Conservation (phyloP, 2,329 filamentous ascomycete genomes). For the Thelonectria rubi region DNA sequence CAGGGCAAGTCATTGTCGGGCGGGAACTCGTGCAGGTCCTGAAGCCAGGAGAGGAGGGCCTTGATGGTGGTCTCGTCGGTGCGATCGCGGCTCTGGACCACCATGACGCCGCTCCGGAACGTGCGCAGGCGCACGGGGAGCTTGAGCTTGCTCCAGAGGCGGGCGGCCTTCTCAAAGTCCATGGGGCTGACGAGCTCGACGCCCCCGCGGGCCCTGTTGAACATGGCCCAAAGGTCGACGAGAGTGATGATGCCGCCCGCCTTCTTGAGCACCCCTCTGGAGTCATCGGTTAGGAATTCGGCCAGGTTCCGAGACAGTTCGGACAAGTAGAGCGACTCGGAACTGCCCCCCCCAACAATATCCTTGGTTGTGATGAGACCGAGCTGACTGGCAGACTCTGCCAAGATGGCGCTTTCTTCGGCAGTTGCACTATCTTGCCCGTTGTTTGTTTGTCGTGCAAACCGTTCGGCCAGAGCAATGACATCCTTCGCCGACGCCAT, state of each 20-base stretch:
- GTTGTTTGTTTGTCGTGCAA: slow-evolving; percentile 73
- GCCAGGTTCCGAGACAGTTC: slow-evolving; percentile 86
- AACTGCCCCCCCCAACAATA: slow-evolving; percentile 79
- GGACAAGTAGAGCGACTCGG: slow-evolving; percentile 88
- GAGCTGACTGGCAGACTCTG: slow-evolving; percentile 80
- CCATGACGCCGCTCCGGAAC: slow-evolving; percentile 93
- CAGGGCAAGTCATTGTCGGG: slow-evolving; percentile 72
- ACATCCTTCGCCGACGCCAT: slow-evolving; percentile 99
- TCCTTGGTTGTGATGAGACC: slow-evolving; percentile 95
- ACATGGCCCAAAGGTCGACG: slow-evolving; percentile 92
- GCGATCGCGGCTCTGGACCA: slow-evolving; percentile 87
- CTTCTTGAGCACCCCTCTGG: slow-evolving; percentile 77
- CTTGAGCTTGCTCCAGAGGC: slow-evolving; percentile 86
- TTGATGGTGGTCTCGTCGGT: slow-evolving; percentile 91
- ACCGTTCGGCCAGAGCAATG: slow-evolving; percentile 88
- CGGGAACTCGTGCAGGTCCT: slow-evolving; percentile 73
- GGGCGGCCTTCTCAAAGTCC: slow-evolving; percentile 90
- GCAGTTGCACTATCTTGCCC: slow-evolving; percentile 67
- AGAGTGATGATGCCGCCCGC: slow-evolving; percentile 90
- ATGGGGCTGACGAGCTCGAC: slow-evolving; percentile 92
- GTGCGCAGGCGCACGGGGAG: slow-evolving; percentile 86
- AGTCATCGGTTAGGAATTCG: slow-evolving; percentile 88
- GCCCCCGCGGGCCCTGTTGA: slow-evolving; percentile 91
- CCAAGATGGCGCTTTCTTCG: slow-evolving; percentile 78
- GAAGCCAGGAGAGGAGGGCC: slow-evolving; percentile 79